Evolutionary conservation across 1,284 basidiomycete genomes (phyloP), one percentile per base, ranked within the genome.

Genomic region (Megacollybia platyphylla): DNA sequence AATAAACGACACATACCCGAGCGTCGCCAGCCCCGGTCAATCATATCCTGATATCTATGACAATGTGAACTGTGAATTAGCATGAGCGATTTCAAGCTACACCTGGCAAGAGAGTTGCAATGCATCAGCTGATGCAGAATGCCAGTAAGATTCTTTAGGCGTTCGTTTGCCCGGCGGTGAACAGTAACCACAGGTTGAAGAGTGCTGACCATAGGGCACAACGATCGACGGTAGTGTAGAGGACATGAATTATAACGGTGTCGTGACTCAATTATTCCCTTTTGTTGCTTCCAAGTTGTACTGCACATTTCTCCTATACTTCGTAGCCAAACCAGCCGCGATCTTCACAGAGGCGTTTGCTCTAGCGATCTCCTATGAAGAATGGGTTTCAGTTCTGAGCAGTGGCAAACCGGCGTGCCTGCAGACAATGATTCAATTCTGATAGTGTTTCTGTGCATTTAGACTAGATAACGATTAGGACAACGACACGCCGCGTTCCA

Each of bases 11-110:
- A 11, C 31, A 30, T 35, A 53, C 89, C 89, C 39, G 85, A 88
- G 46, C 91, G 71, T 49, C 91, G 72, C 92, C 91, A 97, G 32
- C 92, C 92, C 28, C 80, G 68, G 60, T 93, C 80, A 48, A 94
- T 82, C 74, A 96, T 85, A 51, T 59, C 63, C 54, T 86, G 83
- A 57, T 87, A 87, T 68, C 82, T 86, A 48, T 42, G 24, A 48
- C 13, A 29, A 13, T 11, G 24, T 15, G 18, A 13, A n/a, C 32
- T 24, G n/a, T 8, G 34, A 26, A n/a, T 26, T 15, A 15, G 20
- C 20, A 24, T 24, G 20, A 24, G 20, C 5, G 5, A 4, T 24
- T 5, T 24, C 4, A 24, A 5, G 20, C 20, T 24, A 24, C 20
- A 24, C 79, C 45, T 63, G 57, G 50, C 76, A 80, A n/a, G 76